Evolutionary conservation across 2,329 filamentous ascomycete genomes (phyloP), one percentile per base, ranked within the genome.

Genomic region (Penicillium sp.): DNA sequence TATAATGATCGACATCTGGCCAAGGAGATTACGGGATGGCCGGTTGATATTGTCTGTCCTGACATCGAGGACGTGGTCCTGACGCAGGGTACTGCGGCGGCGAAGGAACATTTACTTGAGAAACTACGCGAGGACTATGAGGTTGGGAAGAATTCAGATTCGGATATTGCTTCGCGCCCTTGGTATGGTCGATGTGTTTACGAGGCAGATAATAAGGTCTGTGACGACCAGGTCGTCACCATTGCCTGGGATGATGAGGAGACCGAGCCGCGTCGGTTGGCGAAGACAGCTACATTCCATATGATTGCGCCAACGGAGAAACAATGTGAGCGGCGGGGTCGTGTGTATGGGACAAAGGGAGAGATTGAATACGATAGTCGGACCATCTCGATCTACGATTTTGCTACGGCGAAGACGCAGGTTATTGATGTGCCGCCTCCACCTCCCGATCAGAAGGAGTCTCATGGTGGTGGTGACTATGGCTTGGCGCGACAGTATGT

Each of bases 181-280:
- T 86, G 91, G 90, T 97, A 91, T 66, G 94, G 94, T 0, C 85
- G 93, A n/a, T 99, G 94, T 67, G 94, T 97, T 1, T 97, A 86
- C 74, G 94, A 96, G 69, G 79, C 86, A 4, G 91, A 95, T 73
- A 99, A 97, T 73, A 86, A 95, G 65, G 94, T 97, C 39, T 90
- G 86, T 65, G 94, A 99, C 70, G 90, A 97, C 65, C 93, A 97
- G 70, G 82, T 87, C 24, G 94, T 97, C 18, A 93, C 88, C 0
- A 84, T 97, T 47, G 85, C 82, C 4, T 97, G 93, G 91, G 87
- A 91, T 12, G 89, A 95, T 42, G 85, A 89, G 29, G 53, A 52
- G 18, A 56, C 42, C 39, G 60, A 46, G 51, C 72, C 63, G 42
- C 70, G 73, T 47, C 78, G 85, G 23, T 84, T 84, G 2, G 84